Percentiles rank a stretch among this genome's conserved stretches.
Conservation (phyloP, 2,329 filamentous ascomycete genomes). For the Hortaea werneckii region DNA sequence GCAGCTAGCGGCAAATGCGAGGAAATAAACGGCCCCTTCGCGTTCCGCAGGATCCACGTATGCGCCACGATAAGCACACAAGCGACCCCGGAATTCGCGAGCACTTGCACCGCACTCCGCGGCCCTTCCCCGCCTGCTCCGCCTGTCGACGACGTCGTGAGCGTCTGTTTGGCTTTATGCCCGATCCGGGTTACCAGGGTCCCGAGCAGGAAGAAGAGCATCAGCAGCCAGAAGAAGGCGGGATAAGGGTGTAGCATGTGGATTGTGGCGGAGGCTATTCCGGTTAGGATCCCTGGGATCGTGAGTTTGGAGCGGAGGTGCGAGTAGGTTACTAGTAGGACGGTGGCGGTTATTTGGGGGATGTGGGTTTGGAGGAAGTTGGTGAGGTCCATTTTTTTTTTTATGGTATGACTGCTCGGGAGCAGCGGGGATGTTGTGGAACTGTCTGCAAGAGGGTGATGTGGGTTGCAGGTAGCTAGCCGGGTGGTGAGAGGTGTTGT, state of each 20-base stretch:
- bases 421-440: not conserved
- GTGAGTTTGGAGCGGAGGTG: constrained; percentile 54
- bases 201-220: constrained; percentile 77
- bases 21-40: constrained; percentile 20
- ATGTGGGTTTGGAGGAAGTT: constrained; percentile 14
- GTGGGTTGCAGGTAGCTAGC: not conserved
- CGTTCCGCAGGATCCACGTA: constrained; percentile 30
- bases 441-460: not conserved
- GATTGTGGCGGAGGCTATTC: constrained; percentile 60
- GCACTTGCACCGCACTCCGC: constrained; percentile 75
- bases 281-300: constrained; percentile 60
- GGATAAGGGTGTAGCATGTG: constrained; percentile 93
- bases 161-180: constrained; percentile 68
- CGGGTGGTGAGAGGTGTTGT: not conserved
- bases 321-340: constrained; percentile 36
- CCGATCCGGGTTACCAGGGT: constrained; percentile 75
- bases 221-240: constrained; percentile 74
- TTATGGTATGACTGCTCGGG: not conserved
- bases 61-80: constrained; percentile 52
- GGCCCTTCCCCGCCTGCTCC: constrained; percentile 68
- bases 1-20: constrained; percentile 14
- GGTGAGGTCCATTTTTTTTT: constrained; percentile 11
- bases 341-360: constrained; percentile 21
- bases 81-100: constrained; percentile 78
- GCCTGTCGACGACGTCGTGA: constrained; percentile 71